Evolutionary conservation across 148 eudicot species (phyloP).

Genomic region (Camellia sinensis): DNA sequence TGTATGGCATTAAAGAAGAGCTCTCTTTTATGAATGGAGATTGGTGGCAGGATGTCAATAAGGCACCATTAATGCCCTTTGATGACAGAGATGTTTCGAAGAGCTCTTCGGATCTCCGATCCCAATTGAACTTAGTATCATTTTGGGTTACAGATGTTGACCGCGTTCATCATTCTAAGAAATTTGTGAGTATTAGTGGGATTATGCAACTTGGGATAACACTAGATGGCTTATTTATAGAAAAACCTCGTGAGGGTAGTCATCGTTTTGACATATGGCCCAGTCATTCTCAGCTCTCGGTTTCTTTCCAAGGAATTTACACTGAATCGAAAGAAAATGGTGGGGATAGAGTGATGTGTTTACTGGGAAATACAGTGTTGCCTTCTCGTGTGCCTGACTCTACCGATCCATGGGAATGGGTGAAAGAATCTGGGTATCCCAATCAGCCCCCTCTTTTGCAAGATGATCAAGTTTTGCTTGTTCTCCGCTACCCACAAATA

Average conservation of each 20-base stretch:
- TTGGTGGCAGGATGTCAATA: slow-evolving; percentile 66
- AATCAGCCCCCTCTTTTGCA: slow-evolving; percentile 56
- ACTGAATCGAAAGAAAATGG: slow-evolving; percentile 46
- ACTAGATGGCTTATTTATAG: slow-evolving; percentile 35
- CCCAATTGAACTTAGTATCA: slow-evolving; percentile 48
- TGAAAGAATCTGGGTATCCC: slow-evolving; percentile 40
- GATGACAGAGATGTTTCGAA: slow-evolving; percentile 34
- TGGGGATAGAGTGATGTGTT: slow-evolving; percentile 78
- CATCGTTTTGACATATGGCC: slow-evolving; percentile 56
- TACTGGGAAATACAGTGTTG: slow-evolving; percentile 71
- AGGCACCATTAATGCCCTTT: slow-evolving; percentile 74
- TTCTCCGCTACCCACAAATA: slow-evolving; percentile 59
- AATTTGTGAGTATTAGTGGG: slow-evolving; percentile 57
- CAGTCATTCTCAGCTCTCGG: slow-evolving; percentile 49
- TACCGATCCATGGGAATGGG: slow-evolving; percentile 63
- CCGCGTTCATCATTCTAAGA: slow-evolving; percentile 38
- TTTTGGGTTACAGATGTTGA: slow-evolving; percentile 72
- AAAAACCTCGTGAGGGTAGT: slow-evolving; percentile 20
- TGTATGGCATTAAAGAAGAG: slow-evolving; percentile 44
- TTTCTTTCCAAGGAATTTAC: slow-evolving; percentile 74
- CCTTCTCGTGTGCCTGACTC: slow-evolving; percentile 63
- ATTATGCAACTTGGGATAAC: slow-evolving; percentile 56
- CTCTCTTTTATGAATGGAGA: slow-evolving; percentile 77
- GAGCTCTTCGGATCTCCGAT: slow-evolving; percentile 18
- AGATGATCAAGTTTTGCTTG: slow-evolving; percentile 73